Conservation (phyloP, 192 early-diverging fungal genomes). For the Umbelopsis sp. region DNA sequence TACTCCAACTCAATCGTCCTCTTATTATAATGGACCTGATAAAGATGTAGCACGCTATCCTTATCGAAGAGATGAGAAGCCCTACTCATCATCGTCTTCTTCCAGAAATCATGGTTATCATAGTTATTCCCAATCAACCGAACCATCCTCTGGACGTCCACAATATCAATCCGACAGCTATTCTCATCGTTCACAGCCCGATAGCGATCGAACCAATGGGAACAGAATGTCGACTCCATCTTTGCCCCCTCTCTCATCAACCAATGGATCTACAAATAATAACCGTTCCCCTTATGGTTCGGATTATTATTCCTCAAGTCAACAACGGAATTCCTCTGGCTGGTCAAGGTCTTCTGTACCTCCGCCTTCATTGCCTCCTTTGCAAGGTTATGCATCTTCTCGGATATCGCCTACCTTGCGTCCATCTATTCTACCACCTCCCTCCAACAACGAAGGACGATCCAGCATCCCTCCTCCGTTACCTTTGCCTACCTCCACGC, state of each 20-base stretch:
- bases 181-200: background rate
- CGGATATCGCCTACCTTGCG: slow-evolving; percentile 7
- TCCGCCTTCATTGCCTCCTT: slow-evolving; percentile 5
- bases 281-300: slow-evolving; percentile 4
- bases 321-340: background rate
- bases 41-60: slow-evolving; percentile 1
- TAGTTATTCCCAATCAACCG: background rate
- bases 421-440: slow-evolving; percentile 3
- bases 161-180: background rate
- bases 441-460: background rate
- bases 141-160: background rate
- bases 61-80: slow-evolving; percentile 5
- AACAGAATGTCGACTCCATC: slow-evolving; percentile 4
- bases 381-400: slow-evolving; percentile 9
- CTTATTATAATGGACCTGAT: background rate
- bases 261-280: background rate
- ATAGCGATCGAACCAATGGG: background rate
- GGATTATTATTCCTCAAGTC: slow-evolving; percentile 3
- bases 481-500: background rate
- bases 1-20: background rate
- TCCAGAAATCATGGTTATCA: background rate
- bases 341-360: slow-evolving; percentile 10
- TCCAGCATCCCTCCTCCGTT: slow-evolving; percentile 7
- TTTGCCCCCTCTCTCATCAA: background rate
- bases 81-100: background rate